Base-by-base conservation (phyloP, 108 stramenopile genomes). In the Nannochloropsis gaditana region DNA sequence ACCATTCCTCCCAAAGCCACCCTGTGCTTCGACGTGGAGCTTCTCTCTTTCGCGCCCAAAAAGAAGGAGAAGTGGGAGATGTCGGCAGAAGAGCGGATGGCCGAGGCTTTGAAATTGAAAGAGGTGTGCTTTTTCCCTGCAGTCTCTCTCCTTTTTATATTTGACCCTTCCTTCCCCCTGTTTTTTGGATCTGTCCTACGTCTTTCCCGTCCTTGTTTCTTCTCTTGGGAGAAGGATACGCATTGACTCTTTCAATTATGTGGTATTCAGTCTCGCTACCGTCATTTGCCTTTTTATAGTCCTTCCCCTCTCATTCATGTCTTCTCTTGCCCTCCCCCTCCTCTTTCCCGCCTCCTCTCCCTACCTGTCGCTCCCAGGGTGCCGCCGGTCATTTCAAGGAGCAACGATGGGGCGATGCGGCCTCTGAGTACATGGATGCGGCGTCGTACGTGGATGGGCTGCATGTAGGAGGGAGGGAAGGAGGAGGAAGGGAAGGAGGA, bases 31-130 rank as follows among this genome's bases (percentile, higher is more conserved):
- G 91, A 91, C 82, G 90, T 90, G 19, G 91, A 91, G 81, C 82
- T 91, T 21, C 44, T 91, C 31, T 50, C 45, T 3, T 90, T 89
- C 21, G 79, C 83, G 80, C 87, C 85, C 43, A 91, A 91, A 85
- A 81, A 92, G 47, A 92, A 91, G 85, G 92, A 91, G 83, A 83
- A 85, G 31, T 91, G 89, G 89, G 86, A 90, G 91, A 93, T 96
- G 93, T 89, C 90, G 43, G 85, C 89, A 45, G 93, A 93, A 80
- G 96, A 98, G 87, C 91, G 93, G 43, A 85, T 96, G 82, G 91
- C 88, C 45, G 88, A 92, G 59, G 96, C 96, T n/a, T 83, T 88
- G 21, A 92, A 92, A 43, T 82, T 95, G 47, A 98, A 98, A 84
- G 92, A 92, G 42, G 90, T 92, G 84, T 95, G 94, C 42, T 43